Conservation (phyloP, 2,329 filamentous ascomycete species). For the Cryphonectria japonica region DNA sequence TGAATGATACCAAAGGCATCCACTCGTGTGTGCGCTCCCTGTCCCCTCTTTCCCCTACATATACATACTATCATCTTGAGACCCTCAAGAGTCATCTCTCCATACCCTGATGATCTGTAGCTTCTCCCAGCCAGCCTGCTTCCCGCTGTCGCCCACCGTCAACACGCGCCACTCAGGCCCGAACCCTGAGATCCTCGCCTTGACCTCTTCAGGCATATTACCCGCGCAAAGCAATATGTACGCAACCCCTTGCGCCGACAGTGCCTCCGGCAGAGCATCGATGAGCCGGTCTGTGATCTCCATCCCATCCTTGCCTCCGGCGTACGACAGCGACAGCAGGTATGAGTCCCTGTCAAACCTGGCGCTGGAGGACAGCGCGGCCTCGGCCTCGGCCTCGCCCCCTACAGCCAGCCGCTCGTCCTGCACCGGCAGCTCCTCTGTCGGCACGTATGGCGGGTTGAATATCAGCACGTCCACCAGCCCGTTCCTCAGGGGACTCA, state of each 20-base stretch:
- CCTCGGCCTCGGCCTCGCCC: slow-evolving; percentile 34
- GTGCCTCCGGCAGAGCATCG: slow-evolving; percentile 64
- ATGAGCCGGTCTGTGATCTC: slow-evolving; percentile 85
- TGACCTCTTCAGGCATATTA: slow-evolving; percentile 81
- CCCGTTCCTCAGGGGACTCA: slow-evolving; percentile 59
- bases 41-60: slow-evolving; percentile 5
- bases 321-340: slow-evolving; percentile 83
- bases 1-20: slow-evolving; percentile 20
- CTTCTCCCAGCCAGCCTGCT: slow-evolving; percentile 92
- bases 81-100: slow-evolving; percentile 48
- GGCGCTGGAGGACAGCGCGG: slow-evolving; percentile 36
- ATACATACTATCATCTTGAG: background rate
- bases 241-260: slow-evolving; percentile 74
- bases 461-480: slow-evolving; percentile 86
- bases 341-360: slow-evolving; percentile 80
- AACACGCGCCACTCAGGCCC: slow-evolving; percentile 69
- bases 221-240: slow-evolving; percentile 90
- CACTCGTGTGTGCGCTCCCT: slow-evolving; percentile 20
- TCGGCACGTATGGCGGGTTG: slow-evolving; percentile 97
- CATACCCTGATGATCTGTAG: slow-evolving; percentile 87
- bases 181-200: slow-evolving; percentile 60
- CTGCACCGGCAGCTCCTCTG: slow-evolving; percentile 68
- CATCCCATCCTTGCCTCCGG: slow-evolving; percentile 90
- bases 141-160: slow-evolving; percentile 81
- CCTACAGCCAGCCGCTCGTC: slow-evolving; percentile 38